These are phyloP conservation scores for Trichothecium roseum DNA, from an alignment of 2,329 filamentous ascomycete genomes.

Conservation along the genomic window DNA sequence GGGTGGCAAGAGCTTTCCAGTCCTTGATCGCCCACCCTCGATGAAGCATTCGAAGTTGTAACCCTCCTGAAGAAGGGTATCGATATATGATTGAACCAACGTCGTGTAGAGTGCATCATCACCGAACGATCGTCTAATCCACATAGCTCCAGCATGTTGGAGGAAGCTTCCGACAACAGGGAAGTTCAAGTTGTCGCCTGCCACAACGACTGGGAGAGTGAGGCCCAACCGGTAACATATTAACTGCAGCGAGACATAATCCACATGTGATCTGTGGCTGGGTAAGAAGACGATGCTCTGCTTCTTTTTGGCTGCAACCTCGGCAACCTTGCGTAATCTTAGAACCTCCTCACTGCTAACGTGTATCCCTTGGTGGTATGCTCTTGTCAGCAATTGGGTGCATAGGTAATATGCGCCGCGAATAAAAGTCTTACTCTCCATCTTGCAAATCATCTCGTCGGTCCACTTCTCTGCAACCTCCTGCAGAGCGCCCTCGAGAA, in stretches of 20 bases:
- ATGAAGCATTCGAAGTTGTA: conserved; percentile 98
- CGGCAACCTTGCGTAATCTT: conserved; percentile 69
- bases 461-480: conserved; percentile 81
- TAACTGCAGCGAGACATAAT: conserved; percentile 89
- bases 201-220: conserved; percentile 80
- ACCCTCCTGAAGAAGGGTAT: conserved; percentile 79
- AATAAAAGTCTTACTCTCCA: conserved; percentile 91
- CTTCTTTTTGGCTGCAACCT: conserved; percentile 73
- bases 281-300: conserved; percentile 95
- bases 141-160: conserved; percentile 96
- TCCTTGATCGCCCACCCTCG: conserved; percentile 85
- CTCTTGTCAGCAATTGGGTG: conserved; percentile 80
- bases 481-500: conserved; percentile 62
- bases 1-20: conserved; percentile 83
- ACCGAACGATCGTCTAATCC: conserved; percentile 85
- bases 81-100: conserved; percentile 92
- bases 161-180: conserved; percentile 82
- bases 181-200: conserved; percentile 94
- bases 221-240: conserved; percentile 92
- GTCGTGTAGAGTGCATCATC: conserved; percentile 85
- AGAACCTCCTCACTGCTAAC: conserved; percentile 91
- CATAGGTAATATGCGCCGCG: conserved; percentile 80
- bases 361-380: conserved; percentile 95
- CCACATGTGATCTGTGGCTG: conserved; percentile 88
- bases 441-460: conserved; percentile 97